phyloP scores from a whole-genome alignment of 306 rosid genomes.

The Sechiopsis laciniata region DNA sequence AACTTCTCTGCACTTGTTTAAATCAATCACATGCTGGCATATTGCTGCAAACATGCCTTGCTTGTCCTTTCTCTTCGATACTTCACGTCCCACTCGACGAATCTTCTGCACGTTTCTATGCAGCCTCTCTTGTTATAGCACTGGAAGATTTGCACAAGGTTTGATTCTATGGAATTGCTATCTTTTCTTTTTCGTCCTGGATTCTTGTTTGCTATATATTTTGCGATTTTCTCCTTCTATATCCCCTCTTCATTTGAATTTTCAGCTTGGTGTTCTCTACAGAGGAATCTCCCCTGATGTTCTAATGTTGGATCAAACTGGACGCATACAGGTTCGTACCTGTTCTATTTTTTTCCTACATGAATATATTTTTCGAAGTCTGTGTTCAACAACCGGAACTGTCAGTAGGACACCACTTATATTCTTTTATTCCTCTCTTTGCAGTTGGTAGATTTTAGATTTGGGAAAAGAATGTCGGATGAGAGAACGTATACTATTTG shows the following conservation, averaged over 20 bases:
- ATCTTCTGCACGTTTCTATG: constrained; percentile 54
- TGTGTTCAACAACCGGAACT: neutral
- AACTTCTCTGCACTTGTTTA: constrained; percentile 66
- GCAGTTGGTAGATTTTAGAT: constrained; percentile 86
- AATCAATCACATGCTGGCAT: constrained; percentile 67
- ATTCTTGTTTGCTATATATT: neutral
- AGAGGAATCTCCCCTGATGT: constrained; percentile 89
- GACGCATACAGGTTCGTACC: constrained; percentile 61
- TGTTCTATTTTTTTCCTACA: constrained; percentile 7
- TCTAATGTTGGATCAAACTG: constrained; percentile 75
- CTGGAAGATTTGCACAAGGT: constrained; percentile 88
- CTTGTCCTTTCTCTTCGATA: constrained; percentile 79
- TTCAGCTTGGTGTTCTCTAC: constrained; percentile 83
- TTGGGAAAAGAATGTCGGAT: constrained; percentile 56
- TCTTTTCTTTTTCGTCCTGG: neutral
- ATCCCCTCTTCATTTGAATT: constrained; percentile 35
- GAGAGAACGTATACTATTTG: constrained; percentile 88
- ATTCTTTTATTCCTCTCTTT: constrained; percentile 19
- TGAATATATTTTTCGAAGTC: neutral
- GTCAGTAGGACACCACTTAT: neutral
- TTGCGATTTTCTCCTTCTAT: constrained; percentile 1
- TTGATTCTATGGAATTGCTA: constrained; percentile 22
- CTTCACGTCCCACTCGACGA: constrained; percentile 72
- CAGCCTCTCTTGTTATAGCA: constrained; percentile 67
- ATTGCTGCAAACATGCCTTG: constrained; percentile 61